These are phyloP conservation scores for Bjerkandera adusta DNA, from an alignment of 1,284 basidiomycete genomes.

Conservation along the genomic window DNA sequence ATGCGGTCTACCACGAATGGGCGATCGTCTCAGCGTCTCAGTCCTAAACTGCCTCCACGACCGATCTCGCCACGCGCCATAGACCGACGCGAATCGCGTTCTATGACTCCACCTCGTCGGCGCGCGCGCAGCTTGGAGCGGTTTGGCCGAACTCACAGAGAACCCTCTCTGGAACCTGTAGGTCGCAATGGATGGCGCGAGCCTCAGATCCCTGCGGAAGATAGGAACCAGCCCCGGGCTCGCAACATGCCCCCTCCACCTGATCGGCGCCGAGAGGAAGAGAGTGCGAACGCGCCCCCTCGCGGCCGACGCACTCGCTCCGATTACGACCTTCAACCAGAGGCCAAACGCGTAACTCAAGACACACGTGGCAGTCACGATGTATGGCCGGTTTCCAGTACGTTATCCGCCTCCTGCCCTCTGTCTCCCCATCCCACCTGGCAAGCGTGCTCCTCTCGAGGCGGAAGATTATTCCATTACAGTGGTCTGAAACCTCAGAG, in stretches of 20 bases:
- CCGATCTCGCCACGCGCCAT: slow-evolving; percentile 15
- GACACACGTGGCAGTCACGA: slow-evolving; percentile 36
- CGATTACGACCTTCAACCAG: slow-evolving; percentile 18
- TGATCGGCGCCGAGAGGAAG: slow-evolving; percentile 20
- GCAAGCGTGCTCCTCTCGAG: slow-evolving; percentile 45
- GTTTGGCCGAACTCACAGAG: slow-evolving; percentile 19
- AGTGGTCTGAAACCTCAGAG: slow-evolving; percentile 52
- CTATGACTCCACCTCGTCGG: slow-evolving; percentile 20
- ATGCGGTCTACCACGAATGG: neutral
- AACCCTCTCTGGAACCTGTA: slow-evolving; percentile 17
- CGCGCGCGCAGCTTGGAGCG: slow-evolving; percentile 12
- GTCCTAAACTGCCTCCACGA: slow-evolving; percentile 16
- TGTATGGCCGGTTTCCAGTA: slow-evolving; percentile 62
- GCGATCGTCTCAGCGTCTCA: slow-evolving; percentile 7
- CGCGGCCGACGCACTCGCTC: slow-evolving; percentile 20
- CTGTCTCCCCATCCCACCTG: slow-evolving; percentile 37
- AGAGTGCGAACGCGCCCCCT: slow-evolving; percentile 18
- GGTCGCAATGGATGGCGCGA: slow-evolving; percentile 20
- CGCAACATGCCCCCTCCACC: slow-evolving; percentile 15
- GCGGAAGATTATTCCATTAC: slow-evolving; percentile 44
- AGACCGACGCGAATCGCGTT: slow-evolving; percentile 19
- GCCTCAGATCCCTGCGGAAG: slow-evolving; percentile 12
- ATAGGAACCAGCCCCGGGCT: slow-evolving; percentile 20
- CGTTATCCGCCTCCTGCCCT: slow-evolving; percentile 71
- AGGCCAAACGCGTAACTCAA: slow-evolving; percentile 18